Evolutionary conservation across 2,329 filamentous ascomycete species (phyloP).

Genomic region (Hirsutella rhossiliensis): DNA sequence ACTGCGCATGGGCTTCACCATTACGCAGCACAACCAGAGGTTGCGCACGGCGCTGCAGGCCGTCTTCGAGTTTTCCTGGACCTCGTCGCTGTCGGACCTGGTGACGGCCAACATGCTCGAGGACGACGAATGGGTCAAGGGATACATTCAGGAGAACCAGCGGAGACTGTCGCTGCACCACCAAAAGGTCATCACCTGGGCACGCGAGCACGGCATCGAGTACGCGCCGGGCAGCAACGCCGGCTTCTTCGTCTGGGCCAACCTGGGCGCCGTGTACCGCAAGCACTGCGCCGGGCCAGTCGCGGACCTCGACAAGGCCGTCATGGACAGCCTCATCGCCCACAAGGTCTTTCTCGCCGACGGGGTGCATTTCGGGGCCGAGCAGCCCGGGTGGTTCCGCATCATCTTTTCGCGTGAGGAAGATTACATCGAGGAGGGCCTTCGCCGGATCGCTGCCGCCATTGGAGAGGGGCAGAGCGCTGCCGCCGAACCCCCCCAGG

Average conservation of each 20-base stretch:
- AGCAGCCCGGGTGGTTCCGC: conserved; percentile 25
- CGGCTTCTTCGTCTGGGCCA: conserved; percentile 42
- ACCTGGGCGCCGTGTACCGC: conserved; percentile 25
- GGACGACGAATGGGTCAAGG: conserved; percentile 28
- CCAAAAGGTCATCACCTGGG: background rate
- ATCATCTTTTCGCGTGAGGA: conserved; percentile 24
- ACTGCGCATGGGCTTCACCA: conserved; percentile 36
- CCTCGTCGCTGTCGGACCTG: conserved; percentile 30
- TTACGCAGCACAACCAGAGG: conserved; percentile 30
- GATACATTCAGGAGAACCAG: conserved; percentile 31
- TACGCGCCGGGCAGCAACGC: conserved; percentile 36
- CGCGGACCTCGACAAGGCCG: conserved; percentile 11
- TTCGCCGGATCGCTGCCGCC: conserved; percentile 6
- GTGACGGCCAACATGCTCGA: conserved; percentile 28
- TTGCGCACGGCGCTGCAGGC: conserved; percentile 24
- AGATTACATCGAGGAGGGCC: conserved; percentile 16
- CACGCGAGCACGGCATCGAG: conserved; percentile 18
- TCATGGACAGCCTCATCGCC: conserved; percentile 16
- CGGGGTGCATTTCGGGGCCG: conserved; percentile 23
- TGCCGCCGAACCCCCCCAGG: background rate
- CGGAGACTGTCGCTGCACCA: conserved; percentile 26
- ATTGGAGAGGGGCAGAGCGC: background rate
- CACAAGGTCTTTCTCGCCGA: conserved; percentile 23
- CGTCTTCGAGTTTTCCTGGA: conserved; percentile 28
- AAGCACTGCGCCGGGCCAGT: conserved; percentile 6